Evolutionary conservation across 176 grass and related monocot species (phyloP).

Genomic region (Triticum turgidum): DNA sequence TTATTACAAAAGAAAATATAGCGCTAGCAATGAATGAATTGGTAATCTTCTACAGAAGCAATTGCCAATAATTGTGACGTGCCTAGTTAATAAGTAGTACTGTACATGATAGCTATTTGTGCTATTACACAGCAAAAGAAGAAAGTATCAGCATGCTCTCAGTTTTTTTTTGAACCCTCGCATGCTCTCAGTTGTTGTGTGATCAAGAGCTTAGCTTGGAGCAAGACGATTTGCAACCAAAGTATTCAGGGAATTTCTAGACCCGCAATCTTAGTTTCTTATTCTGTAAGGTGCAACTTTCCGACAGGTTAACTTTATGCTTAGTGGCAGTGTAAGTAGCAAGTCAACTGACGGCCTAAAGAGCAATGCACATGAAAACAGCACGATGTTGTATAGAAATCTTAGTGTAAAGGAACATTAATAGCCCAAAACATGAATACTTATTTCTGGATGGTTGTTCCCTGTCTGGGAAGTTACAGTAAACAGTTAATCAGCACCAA

Average conservation of each 20-base stretch:
- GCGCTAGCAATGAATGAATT: neutral
- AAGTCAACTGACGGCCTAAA: neutral
- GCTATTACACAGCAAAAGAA: neutral
- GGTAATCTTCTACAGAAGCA: neutral
- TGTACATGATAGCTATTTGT: neutral
- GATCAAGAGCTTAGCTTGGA: neutral
- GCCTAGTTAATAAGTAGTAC: neutral
- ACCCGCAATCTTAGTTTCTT: neutral
- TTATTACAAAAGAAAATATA: neutral
- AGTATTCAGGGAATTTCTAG: neutral
- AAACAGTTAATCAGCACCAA: neutral
- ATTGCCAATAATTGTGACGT: neutral
- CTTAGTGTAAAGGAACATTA: neutral
- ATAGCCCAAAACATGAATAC: neutral
- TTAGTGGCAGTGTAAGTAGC: neutral
- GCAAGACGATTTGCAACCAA: neutral
- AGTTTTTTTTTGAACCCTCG: neutral
- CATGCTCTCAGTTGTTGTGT: neutral
- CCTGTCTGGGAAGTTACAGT: neutral
- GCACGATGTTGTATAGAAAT: neutral
- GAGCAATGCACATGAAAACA: neutral
- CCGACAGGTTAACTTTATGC: neutral
- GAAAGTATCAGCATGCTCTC: neutral
- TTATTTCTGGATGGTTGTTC: constrained; percentile 1
- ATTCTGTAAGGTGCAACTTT: neutral